Evolutionary conservation across 345 rosid genomes (phyloP), one percentile per base, ranked within the genome.

Genomic region (Streptanthus diversifolius): DNA sequence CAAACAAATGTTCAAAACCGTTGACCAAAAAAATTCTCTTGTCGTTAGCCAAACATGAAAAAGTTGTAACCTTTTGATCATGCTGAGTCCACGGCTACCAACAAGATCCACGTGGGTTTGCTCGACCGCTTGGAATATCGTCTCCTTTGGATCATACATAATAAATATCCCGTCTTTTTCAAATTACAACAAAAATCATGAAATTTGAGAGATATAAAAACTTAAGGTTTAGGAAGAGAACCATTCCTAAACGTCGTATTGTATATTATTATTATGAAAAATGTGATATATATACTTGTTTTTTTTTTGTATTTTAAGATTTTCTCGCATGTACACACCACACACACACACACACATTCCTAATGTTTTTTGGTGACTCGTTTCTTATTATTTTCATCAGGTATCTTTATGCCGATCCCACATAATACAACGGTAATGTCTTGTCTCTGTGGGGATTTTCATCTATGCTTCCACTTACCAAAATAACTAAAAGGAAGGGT

Each of bases 11-110:
- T 8, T 27, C 7, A 45, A 59, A 52, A 18, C 59, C 1, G 0
- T 10, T 1, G 14, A 45, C 19, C 22, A 2, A 22, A 36, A 36
- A 7, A 1, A 5, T 2, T 8, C n/a, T 22, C 8, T 5, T 59
- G 0, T 6, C 2, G 54, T 44, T 52, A n/a, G 2, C 37, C 5
- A 19, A 56, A 35, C 1, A 39, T 39, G 4, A 17, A 22, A 22
- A 24, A 29, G 4, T 35, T 18, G 15, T 55, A 57, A 92, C 98
- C 98, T 85, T 67, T 85, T 87, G 71, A 93, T 83, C 81, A 69
- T 84, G 74, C 96, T 88, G 1, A 85, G 87, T 63, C 95, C 93
- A 22, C 91, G 97, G 74, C 88, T 89, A 43, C 92, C 95, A 0
- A 87, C 68, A 7, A 93, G 92, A 71, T 89, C 95, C 6, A 75